A percentile compares a stretch with the other conserved stretches of the same genome.
These are phyloP conservation scores for Medicago arabica DNA, from an alignment of 306 rosid species.

Conservation along the genomic window DNA sequence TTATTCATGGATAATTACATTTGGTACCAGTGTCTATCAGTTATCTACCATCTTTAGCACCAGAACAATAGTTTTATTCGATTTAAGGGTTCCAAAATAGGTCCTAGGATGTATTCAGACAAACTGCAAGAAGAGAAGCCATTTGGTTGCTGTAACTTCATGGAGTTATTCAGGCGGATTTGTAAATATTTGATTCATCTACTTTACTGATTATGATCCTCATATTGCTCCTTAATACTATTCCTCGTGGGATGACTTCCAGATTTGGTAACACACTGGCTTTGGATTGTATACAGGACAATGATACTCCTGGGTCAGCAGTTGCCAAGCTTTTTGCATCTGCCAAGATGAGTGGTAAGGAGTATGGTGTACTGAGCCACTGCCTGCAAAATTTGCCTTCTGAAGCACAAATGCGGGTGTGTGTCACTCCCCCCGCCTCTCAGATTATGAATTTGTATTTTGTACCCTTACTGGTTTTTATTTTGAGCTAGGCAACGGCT, in stretches of 20 bases:
- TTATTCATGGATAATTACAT: not conserved
- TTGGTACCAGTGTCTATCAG: not conserved
- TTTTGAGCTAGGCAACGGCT: constrained; percentile 75
- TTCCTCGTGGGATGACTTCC: constrained; percentile 18
- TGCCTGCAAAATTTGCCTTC: constrained; percentile 82
- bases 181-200: not conserved
- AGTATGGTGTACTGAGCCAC: constrained; percentile 62
- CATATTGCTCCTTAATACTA: constrained; percentile 4
- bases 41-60: constrained; percentile 2
- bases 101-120: not conserved
- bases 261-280: constrained; percentile 20
- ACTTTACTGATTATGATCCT: constrained; percentile 10
- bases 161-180: constrained; percentile 7
- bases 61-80: constrained; percentile 1
- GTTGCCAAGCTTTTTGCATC: constrained; percentile 90
- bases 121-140: not conserved
- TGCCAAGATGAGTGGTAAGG: constrained; percentile 54
- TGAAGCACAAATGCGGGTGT: constrained; percentile 83
- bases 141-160: not conserved
- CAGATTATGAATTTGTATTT: constrained; percentile 5
- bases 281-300: constrained; percentile 58
- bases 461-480: constrained; percentile 35
- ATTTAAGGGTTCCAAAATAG: constrained; percentile 23
- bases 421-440: constrained; percentile 18
- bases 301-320: constrained; percentile 75